phyloP scores from a whole-genome alignment of 148 eudicot species.

The Camellia sinensis region DNA sequence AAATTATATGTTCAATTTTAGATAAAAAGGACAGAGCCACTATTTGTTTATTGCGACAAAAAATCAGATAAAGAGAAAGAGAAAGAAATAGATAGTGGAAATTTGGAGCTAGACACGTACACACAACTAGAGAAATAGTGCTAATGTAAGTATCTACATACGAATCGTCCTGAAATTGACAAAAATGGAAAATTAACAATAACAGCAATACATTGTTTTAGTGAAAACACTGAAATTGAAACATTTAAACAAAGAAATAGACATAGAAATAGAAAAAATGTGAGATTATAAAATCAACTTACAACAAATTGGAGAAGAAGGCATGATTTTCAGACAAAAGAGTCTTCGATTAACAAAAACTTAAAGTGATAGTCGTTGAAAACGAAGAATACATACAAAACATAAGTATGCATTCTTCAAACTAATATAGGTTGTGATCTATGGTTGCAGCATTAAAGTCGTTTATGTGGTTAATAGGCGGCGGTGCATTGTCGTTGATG shows the following conservation, averaged over 20 bases:
- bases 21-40: no score
- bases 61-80: no score
- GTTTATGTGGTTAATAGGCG: no score
- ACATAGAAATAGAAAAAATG: neutral
- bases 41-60: no score
- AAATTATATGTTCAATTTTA: no score
- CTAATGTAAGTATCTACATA: slow-evolving; percentile 55
- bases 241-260: neutral
- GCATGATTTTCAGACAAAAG: slow-evolving; percentile 80
- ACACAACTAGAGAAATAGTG: no score
- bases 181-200: neutral
- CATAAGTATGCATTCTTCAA: neutral
- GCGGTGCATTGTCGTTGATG: no score
- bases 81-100: no score
- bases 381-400: slow-evolving; percentile 6
- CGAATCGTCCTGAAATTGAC: slow-evolving; percentile 58
- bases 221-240: no score
- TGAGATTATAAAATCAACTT: slow-evolving; percentile 18
- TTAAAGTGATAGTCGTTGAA: slow-evolving; percentile 73
- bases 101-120: no score
- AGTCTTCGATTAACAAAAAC: slow-evolving; percentile 73
- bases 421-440: no score
- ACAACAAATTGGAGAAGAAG: slow-evolving; percentile 81
- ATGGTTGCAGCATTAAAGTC: no score
- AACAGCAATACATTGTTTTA: neutral